Conservation (phyloP, 345 rosid species). For the Leavenworthia alabamica region DNA sequence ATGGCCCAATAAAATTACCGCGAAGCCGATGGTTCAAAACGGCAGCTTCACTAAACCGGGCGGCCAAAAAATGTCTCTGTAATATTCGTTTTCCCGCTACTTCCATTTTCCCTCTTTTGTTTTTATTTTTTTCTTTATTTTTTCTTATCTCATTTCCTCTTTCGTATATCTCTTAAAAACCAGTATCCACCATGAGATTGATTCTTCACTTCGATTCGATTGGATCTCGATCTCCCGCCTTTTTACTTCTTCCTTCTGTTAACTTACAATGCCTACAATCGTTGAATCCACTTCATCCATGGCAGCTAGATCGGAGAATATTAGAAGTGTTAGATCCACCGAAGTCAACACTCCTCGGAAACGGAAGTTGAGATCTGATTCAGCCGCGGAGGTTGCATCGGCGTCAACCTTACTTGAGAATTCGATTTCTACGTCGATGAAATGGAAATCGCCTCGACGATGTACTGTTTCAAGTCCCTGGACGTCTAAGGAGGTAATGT, state of each 20-base stretch:
- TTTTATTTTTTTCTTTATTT: too few relatives aligned
- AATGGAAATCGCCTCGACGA: constrained; percentile 49
- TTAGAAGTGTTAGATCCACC: constrained; percentile 28
- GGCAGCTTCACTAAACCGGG: constrained; percentile 20
- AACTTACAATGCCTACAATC: constrained; percentile 52
- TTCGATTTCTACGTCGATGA: constrained; percentile 30
- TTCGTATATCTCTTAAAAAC: constrained; percentile 17
- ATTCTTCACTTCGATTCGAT: constrained; percentile 13
- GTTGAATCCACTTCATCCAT: constrained; percentile 37
- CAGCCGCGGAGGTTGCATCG: constrained; percentile 11
- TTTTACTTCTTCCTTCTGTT: background rate
- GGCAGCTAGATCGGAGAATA: constrained; percentile 30
- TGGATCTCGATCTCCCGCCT: background rate
- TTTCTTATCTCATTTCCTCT: constrained; percentile 6
- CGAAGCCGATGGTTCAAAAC: constrained; percentile 23
- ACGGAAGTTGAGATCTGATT: constrained; percentile 50
- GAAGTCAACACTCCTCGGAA: constrained; percentile 40
- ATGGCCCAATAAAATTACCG: constrained; percentile 8
- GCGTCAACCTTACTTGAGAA: constrained; percentile 8
- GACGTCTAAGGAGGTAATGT: constrained; percentile 10
- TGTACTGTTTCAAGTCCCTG: constrained; percentile 35
- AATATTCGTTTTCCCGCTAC: constrained; percentile 40
- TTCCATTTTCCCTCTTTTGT: constrained; percentile 19
- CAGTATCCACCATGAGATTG: constrained; percentile 28
- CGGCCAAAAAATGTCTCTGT: constrained; percentile 25